Evolutionary conservation across 2,329 filamentous ascomycete species (phyloP).

Genomic region (Trichoderma oligosporum): DNA sequence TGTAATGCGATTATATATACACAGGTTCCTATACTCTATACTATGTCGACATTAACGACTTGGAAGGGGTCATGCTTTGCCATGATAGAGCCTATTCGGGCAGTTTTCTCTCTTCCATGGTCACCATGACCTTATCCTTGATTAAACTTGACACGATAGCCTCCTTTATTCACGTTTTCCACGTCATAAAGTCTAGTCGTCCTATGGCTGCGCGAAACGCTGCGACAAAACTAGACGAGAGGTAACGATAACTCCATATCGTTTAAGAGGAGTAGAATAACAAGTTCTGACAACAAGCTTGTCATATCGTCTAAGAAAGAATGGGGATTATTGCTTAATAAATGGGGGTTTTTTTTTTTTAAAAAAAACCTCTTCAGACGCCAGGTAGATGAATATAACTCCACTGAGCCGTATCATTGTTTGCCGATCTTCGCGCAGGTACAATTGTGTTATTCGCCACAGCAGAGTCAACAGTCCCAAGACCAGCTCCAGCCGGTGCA

Average conservation of each 20-base stretch:
- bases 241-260: background rate
- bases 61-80: too few species aligned
- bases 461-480: conserved; percentile 16
- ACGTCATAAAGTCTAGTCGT: background rate
- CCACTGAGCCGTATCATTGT: conserved; percentile 32
- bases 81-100: too few species aligned
- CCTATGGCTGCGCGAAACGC: background rate
- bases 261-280: background rate
- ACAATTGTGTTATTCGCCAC: conserved; percentile 20
- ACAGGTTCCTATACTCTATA: too few species aligned
- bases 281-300: background rate
- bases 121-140: background rate
- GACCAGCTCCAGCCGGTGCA: conserved; percentile 23
- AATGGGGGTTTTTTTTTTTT: too few species aligned
- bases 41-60: too few species aligned
- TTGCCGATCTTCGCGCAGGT: conserved; percentile 15
- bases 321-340: too few species aligned
- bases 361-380: too few species aligned
- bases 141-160: background rate
- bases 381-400: conserved; percentile 37
- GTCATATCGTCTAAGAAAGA: background rate
- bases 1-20: too few species aligned
- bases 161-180: too few species aligned
- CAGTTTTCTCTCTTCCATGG: too few species aligned
- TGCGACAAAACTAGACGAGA: background rate